Percentiles rank a stretch among this genome's conserved stretches.
These are phyloP conservation scores for Mycocentrospora acerina DNA, from an alignment of 2,329 filamentous ascomycete genomes.

Conservation along the genomic window DNA sequence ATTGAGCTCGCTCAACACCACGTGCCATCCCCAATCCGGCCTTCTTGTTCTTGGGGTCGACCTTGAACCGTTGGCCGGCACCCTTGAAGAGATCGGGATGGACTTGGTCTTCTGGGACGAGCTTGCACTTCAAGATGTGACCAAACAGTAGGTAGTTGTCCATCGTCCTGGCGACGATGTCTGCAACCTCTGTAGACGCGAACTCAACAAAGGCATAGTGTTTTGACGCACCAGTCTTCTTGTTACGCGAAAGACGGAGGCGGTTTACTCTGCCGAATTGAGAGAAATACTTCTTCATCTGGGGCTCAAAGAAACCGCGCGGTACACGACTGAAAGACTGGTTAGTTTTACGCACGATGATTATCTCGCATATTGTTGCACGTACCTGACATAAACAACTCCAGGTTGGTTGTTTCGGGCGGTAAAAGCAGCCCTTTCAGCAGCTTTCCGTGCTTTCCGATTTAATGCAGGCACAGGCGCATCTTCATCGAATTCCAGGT, in stretches of 20 bases:
- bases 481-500: conserved; percentile 40
- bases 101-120: conserved; percentile 73
- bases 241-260: conserved; percentile 86
- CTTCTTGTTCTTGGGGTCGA: conserved; percentile 83
- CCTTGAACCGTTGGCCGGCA: conserved; percentile 86
- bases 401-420: conserved; percentile 63
- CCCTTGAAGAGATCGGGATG: conserved; percentile 86
- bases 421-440: conserved; percentile 54
- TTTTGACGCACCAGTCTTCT: conserved; percentile 85
- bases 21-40: conserved; percentile 73
- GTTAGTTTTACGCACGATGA: not conserved
- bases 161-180: conserved; percentile 94
- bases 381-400: conserved; percentile 79
- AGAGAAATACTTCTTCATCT: conserved; percentile 90
- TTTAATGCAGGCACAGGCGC: conserved; percentile 30
- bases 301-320: conserved; percentile 94
- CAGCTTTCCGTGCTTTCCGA: conserved; percentile 40
- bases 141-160: conserved; percentile 95
- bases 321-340: conserved; percentile 65
- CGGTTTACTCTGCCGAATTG: conserved; percentile 85
- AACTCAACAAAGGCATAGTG: conserved; percentile 98
- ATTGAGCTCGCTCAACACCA: conserved; percentile 72
- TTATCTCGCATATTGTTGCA: conserved; percentile 1
- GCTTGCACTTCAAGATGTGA: conserved; percentile 86
- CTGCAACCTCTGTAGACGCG: conserved; percentile 71